These are phyloP conservation scores for Alternaria angustiovoidea DNA, from an alignment of 2,329 filamentous ascomycete species.

Conservation along the genomic window DNA sequence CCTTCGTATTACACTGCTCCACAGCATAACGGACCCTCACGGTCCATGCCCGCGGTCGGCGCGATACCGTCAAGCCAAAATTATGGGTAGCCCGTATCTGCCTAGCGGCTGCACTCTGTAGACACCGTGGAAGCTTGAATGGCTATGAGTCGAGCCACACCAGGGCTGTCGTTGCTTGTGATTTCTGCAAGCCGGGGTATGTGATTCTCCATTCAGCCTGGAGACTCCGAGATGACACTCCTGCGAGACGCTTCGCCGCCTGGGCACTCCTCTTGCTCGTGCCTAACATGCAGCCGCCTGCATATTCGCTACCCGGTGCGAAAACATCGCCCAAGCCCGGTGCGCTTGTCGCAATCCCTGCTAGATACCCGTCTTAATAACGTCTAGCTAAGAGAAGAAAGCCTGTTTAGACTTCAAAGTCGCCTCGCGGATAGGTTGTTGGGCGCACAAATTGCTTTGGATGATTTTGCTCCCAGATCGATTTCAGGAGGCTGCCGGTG, in stretches of 20 bases:
- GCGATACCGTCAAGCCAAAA: constrained; percentile 20
- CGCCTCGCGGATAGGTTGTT: not conserved
- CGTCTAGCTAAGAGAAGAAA: constrained; percentile 1
- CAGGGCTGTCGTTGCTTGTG: constrained; percentile 8
- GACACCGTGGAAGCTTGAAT: constrained; percentile 22
- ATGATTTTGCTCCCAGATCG: constrained; percentile 4
- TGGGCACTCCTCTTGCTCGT: constrained; percentile 23
- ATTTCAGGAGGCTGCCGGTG: constrained; percentile 18
- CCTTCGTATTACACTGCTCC: constrained; percentile 16
- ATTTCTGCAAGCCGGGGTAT: constrained; percentile 1
- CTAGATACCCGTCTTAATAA: constrained; percentile 11
- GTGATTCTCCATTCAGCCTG: constrained; percentile 24
- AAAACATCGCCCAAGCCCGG: constrained; percentile 9
- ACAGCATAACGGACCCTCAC: constrained; percentile 11
- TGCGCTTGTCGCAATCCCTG: constrained; percentile 4
- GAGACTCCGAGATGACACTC: constrained; percentile 15
- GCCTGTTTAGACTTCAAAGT: constrained; percentile 6
- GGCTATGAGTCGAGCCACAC: constrained; percentile 18
- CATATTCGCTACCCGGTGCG: constrained; percentile 12
- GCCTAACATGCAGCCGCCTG: constrained; percentile 14
- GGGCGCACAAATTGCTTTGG: constrained; percentile 5
- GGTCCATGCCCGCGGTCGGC: constrained; percentile 20
- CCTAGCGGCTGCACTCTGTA: constrained; percentile 25
- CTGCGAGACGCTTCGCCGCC: constrained; percentile 10
- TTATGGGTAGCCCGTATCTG: constrained; percentile 12